A percentile compares a stretch with the other conserved stretches of the same genome.
phyloP scores from a whole-genome alignment of 768 basidiomycete species.

The Lepiota brunneoincarnata region DNA sequence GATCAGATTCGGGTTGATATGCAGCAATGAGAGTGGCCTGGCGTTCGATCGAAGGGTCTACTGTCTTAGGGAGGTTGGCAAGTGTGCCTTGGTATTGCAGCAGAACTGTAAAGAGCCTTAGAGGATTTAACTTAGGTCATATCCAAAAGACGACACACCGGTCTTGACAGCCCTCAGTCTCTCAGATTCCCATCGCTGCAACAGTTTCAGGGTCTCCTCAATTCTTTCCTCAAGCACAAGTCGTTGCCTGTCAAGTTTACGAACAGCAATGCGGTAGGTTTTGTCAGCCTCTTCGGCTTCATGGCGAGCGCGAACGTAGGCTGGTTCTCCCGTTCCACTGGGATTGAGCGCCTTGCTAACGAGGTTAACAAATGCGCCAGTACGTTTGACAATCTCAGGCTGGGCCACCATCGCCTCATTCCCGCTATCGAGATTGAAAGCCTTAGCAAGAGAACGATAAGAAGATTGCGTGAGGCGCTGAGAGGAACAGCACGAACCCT shows the following conservation, averaged over 20 bases:
- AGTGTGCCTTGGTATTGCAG: constrained; percentile 86
- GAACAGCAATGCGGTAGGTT: constrained; percentile 74
- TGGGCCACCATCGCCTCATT: constrained; percentile 19
- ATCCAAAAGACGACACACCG: constrained; percentile 35
- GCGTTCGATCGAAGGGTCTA: constrained; percentile 63
- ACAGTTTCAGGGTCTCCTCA: constrained; percentile 74
- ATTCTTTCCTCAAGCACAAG: constrained; percentile 82
- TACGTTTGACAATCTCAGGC: constrained; percentile 55
- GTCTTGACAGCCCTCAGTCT: constrained; percentile 83
- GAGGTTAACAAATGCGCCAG: constrained; percentile 64
- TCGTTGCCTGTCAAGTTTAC: constrained; percentile 81
- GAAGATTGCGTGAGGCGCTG: neutral
- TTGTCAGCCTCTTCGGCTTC: constrained; percentile 84
- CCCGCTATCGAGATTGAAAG: constrained; percentile 55
- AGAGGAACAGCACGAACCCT: constrained; percentile 45
- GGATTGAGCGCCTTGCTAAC: constrained; percentile 70
- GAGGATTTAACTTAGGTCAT: neutral
- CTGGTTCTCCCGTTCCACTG: constrained; percentile 53
- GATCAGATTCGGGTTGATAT: constrained; percentile 85
- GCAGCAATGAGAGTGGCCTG: constrained; percentile 76
- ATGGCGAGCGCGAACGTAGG: constrained; percentile 63
- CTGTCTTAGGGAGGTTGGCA: constrained; percentile 63
- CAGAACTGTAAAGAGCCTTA: constrained; percentile 46
- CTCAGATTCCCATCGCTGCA: constrained; percentile 87
- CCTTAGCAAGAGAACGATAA: constrained; percentile 31